These are phyloP conservation scores for Cardamine occulta DNA, from an alignment of 345 rosid genomes.

Conservation along the genomic window DNA sequence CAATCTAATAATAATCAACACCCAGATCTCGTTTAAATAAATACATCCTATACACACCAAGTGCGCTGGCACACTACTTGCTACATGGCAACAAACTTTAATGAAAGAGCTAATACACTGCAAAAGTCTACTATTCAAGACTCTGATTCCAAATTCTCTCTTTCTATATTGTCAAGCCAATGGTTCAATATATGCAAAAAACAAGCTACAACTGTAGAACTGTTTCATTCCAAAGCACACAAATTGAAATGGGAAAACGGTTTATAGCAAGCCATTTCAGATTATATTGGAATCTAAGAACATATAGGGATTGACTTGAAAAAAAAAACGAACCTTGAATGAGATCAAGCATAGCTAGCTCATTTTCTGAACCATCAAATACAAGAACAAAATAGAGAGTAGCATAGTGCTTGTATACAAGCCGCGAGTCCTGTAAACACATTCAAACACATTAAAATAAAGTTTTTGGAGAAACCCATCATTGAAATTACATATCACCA, in stretches of 20 bases:
- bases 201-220: background rate
- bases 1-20: slow-evolving; percentile 10
- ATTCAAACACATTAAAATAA: background rate
- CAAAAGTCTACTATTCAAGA: background rate
- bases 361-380: slow-evolving; percentile 89
- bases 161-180: background rate
- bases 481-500: background rate
- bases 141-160: background rate
- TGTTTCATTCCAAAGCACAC: background rate
- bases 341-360: slow-evolving; percentile 96
- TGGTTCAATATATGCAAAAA: background rate
- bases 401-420: slow-evolving; percentile 90
- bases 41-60: background rate
- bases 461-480: background rate
- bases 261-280: background rate
- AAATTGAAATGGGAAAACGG: background rate
- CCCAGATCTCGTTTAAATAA: background rate
- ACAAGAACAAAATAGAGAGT: slow-evolving; percentile 86
- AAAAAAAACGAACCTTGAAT: slow-evolving; percentile 63
- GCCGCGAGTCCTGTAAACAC: slow-evolving; percentile 68
- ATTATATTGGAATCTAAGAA: background rate
- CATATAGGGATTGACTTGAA: background rate
- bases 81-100: background rate
- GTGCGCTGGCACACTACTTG: background rate
- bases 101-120: slow-evolving; percentile 8